Conservation (phyloP, 129 eudicot genomes). For the Artemisia annua region DNA sequence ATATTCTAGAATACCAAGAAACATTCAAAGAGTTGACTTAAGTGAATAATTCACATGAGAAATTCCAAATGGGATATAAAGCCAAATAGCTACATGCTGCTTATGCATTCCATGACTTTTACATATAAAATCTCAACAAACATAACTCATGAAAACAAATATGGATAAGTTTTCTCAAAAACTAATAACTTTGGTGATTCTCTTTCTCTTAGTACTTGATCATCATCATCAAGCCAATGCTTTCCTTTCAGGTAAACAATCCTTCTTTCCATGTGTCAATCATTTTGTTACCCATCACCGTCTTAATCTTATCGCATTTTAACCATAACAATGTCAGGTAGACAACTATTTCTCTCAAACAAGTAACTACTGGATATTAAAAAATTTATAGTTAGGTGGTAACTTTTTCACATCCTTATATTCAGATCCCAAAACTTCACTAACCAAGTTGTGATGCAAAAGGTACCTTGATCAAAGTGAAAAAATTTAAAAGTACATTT, state of each 20-base stretch:
- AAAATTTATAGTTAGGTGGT: too few relatives aligned
- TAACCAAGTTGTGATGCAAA: too few relatives aligned
- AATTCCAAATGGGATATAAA: too few relatives aligned
- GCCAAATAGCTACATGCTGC: neutral
- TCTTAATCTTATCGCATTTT: neutral
- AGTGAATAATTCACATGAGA: too few relatives aligned
- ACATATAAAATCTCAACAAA: neutral
- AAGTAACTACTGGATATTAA: too few relatives aligned
- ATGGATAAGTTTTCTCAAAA: neutral
- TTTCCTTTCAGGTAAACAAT: neutral
- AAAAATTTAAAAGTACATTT: too few relatives aligned
- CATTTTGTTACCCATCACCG: neutral
- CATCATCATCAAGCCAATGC: neutral
- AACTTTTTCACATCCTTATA: too few relatives aligned
- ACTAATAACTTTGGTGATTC: neutral
- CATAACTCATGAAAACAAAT: neutral
- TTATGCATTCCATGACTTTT: neutral
- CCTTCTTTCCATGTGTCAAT: neutral
- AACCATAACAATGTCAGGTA: neutral
- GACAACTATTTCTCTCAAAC: too few relatives aligned
- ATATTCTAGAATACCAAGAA: too few relatives aligned
- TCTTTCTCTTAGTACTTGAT: neutral
- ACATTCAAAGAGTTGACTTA: too few relatives aligned
- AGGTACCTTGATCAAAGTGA: too few relatives aligned
- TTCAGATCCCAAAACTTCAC: too few relatives aligned